phyloP scores from a whole-genome alignment of 2,329 filamentous ascomycete species.

The Epichloe festucae region DNA sequence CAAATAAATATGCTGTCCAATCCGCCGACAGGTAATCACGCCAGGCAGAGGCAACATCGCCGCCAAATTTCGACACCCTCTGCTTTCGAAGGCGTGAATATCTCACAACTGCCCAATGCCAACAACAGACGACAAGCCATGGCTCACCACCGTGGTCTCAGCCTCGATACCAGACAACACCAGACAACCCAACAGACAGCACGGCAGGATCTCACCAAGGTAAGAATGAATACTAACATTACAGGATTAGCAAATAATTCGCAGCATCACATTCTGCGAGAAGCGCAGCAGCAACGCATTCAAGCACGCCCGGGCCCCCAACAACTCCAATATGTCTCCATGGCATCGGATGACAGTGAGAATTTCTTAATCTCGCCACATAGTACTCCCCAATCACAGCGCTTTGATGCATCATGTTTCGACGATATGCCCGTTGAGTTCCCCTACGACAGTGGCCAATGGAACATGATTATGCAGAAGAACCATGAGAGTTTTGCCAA shows the following conservation, averaged over 20 bases:
- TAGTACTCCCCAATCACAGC: conserved; percentile 39
- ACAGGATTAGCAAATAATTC: conserved; percentile 39
- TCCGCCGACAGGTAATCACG: conserved; percentile 58
- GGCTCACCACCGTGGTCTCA: conserved; percentile 70
- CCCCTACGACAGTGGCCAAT: conserved; percentile 30
- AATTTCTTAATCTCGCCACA: conserved; percentile 45
- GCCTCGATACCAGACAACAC: conserved; percentile 61
- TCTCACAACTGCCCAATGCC: conserved; percentile 48
- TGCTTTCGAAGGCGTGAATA: conserved; percentile 63
- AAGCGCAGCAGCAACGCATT: conserved; percentile 77
- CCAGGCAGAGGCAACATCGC: conserved; percentile 46
- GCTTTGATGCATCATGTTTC: conserved; percentile 36
- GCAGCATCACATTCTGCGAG: conserved; percentile 69
- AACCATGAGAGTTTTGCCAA: conserved; percentile 29
- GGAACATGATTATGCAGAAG: conserved; percentile 34
- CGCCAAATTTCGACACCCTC: conserved; percentile 79
- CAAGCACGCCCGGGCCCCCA: conserved; percentile 57
- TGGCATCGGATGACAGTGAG: conserved; percentile 30
- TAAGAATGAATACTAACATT: conserved; percentile 43
- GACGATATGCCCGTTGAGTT: conserved; percentile 32
- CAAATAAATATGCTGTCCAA: conserved; percentile 68
- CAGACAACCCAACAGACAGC: conserved; percentile 20
- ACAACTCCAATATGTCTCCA: conserved; percentile 14
- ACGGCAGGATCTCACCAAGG: conserved; percentile 24
- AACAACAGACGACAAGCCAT: conserved; percentile 26